A percentile compares a stretch with the other conserved stretches of the same genome.
These are phyloP conservation scores for Neofusicoccum kwambonambiense DNA, from an alignment of 2,329 filamentous ascomycete species.

Conservation along the genomic window DNA sequence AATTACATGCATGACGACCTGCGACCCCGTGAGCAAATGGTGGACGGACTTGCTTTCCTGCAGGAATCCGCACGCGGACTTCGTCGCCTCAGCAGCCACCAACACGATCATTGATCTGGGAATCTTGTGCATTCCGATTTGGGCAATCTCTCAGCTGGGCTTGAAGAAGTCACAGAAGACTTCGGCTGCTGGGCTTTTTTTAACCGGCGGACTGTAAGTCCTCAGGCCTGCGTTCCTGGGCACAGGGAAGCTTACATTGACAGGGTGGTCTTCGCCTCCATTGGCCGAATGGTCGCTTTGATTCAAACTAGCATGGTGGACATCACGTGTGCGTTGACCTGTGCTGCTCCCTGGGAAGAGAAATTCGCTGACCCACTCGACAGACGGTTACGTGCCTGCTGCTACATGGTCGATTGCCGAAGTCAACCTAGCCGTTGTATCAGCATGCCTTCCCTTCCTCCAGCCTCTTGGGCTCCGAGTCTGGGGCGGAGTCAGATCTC, in stretches of 20 bases:
- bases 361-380: neutral
- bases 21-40: conserved; percentile 26
- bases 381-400: conserved; percentile 4
- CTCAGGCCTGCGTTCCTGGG: neutral
- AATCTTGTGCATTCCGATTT: conserved; percentile 1
- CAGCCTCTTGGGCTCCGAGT: neutral
- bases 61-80: neutral
- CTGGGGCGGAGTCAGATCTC: neutral
- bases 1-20: conserved; percentile 29
- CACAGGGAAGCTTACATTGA: neutral
- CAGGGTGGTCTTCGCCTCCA: conserved; percentile 1
- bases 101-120: conserved; percentile 1
- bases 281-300: neutral
- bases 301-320: neutral
- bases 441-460: conserved; percentile 12
- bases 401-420: conserved; percentile 5
- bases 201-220: neutral
- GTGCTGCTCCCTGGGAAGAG: neutral
- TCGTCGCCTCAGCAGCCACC: neutral
- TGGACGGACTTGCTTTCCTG: conserved; percentile 7
- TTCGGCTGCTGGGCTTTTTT: neutral
- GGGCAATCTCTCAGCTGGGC: neutral
- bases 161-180: conserved; percentile 5
- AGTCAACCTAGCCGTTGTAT: conserved; percentile 6
- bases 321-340: neutral